Conservation (phyloP, 1,284 basidiomycete genomes). For the Trametes polyzona region DNA sequence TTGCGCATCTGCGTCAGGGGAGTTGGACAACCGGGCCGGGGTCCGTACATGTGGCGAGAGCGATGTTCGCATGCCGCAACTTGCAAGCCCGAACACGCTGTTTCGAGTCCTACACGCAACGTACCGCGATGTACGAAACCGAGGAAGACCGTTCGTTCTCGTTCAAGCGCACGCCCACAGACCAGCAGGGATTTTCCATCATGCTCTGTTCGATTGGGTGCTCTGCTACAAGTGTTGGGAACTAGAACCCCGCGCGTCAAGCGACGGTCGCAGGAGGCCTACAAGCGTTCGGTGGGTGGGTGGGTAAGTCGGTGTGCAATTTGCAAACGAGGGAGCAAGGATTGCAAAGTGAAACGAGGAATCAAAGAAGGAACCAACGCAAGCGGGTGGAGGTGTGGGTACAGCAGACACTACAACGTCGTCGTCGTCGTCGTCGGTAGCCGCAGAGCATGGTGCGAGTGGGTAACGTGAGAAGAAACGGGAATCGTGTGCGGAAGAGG, state of each 20-base stretch:
- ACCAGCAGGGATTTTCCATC: constrained; percentile 6
- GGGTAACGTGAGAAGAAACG: not conserved
- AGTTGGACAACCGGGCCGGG: no score
- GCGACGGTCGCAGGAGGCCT: constrained; percentile 8
- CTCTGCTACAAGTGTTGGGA: constrained; percentile 14
- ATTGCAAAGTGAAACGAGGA: no score
- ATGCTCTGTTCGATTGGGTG: constrained; percentile 18
- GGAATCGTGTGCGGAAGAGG: not conserved
- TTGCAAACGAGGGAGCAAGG: not conserved
- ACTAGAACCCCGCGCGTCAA: constrained; percentile 19
- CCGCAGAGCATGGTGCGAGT: no score
- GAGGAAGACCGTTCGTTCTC: no score
- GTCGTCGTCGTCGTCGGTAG: no score
- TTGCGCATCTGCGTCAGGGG: no score
- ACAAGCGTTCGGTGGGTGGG: constrained; percentile 10
- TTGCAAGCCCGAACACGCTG: no score
- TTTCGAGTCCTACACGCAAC: not conserved
- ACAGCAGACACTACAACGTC: not conserved
- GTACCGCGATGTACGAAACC: not conserved
- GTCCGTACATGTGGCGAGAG: no score
- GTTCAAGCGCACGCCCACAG: not conserved
- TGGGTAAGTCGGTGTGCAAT: no score
- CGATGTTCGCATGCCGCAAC: no score
- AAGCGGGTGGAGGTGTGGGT: not conserved
- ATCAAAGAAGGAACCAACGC: not conserved